Base-by-base conservation (phyloP, 225 moss, liverwort and hornwort genomes). In the Bryum argenteum region DNA sequence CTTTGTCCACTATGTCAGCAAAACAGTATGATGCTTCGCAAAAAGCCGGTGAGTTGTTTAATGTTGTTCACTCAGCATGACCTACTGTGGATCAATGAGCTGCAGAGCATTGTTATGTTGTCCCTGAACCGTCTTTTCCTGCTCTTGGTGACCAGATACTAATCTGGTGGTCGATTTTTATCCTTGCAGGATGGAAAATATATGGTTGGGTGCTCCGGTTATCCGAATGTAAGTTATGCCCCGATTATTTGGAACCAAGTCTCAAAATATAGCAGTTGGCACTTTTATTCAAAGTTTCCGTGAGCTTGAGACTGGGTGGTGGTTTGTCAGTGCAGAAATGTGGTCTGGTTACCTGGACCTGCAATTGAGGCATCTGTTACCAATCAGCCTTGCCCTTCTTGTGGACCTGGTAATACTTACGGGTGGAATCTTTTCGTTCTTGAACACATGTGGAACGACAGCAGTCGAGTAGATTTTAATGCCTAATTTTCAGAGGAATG, bases 281-380 rank as follows among this genome's bases (percentile, higher is more conserved):
- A 58, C 53, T 53, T 67, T 15, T 54, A 68, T 24, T 61, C 15
- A 51, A 51, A 37, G 60, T 9, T 42, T 69, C 8, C 50, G 17
- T 69, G 48, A 60, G 42, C 65, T 53, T 76, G 24, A 77, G 66
- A 63, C 65, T 73, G 56, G 77, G 51, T 72, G 59, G 60, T 66
- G 76, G 61, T 69, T 20, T 86, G 65, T 66, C 86, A 96, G 94
- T 98, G 97, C 88, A 92, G 92, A 81, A 80, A 78, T 81, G 97
- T 77, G 67, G 94, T 98, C 43, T 98, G 97, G 97, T 83, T 98
- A 79, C 97, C 97, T 77, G 91, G 90, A 58, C 90, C 92, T 57
- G 77, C 88, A 69, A 72, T 79, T 13, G 97, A 94, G 67, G 97
- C 97, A 65, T 63, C 82, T 77, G 94, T 94, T 61, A 86, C 86